These are phyloP conservation scores for Letharia lupina DNA, from an alignment of 495 filamentous ascomycete species.

Conservation along the genomic window DNA sequence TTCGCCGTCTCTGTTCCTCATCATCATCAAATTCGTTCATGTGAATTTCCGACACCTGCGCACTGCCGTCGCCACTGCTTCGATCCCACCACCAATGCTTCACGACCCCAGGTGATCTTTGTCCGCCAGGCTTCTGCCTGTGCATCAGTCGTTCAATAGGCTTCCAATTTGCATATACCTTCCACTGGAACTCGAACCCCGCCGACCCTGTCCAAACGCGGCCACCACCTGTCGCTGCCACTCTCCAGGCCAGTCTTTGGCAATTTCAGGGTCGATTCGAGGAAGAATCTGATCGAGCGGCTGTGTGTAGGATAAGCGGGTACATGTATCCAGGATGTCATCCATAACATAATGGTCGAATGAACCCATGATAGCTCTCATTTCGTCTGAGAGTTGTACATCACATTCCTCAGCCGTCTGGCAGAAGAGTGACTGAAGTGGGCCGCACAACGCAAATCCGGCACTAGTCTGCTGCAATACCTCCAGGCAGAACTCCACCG, in stretches of 20 bases:
- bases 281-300: conserved; percentile 20
- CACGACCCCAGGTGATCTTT: not conserved
- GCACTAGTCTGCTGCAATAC: conserved; percentile 16
- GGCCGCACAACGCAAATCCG: conserved; percentile 23
- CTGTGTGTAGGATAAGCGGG: conserved; percentile 22
- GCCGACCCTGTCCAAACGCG: not conserved
- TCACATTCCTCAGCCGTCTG: conserved; percentile 16
- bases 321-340: conserved; percentile 25
- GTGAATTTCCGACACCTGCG: not conserved
- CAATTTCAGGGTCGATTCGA: conserved; percentile 19
- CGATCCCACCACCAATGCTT: not conserved
- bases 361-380: conserved; percentile 13
- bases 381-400: conserved; percentile 15
- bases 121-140: not conserved
- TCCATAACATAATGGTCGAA: conserved; percentile 19
- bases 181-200: conserved; percentile 10
- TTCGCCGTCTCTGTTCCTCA: not conserved
- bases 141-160: conserved; percentile 12
- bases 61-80: not conserved
- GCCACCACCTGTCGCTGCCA: conserved; percentile 12
- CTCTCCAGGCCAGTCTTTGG: conserved; percentile 12
- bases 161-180: conserved; percentile 15
- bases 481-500: conserved; percentile 17
- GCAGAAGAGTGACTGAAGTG: conserved; percentile 22
- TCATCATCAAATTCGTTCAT: not conserved